These are phyloP conservation scores for Lolium multiflorum DNA, from an alignment of 176 grass and related monocot species.

Conservation along the genomic window DNA sequence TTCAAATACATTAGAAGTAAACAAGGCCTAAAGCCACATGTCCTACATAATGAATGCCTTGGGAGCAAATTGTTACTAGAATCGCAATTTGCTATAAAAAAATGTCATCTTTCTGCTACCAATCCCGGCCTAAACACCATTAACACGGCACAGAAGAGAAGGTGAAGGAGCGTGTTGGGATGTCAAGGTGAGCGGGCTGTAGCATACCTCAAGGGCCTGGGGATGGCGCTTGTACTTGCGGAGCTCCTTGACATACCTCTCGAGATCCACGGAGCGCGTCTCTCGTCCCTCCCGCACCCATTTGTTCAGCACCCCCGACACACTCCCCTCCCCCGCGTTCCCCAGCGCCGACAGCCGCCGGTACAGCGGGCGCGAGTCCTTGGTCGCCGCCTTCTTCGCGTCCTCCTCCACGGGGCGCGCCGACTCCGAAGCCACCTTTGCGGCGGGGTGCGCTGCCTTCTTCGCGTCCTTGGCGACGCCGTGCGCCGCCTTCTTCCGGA, in stretches of 20 bases:
- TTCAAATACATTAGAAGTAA: no score
- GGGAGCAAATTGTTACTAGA: background rate
- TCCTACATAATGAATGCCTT: no score
- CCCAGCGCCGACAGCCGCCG: slow-evolving; percentile 67
- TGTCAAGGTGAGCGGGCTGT: background rate
- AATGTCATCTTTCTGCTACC: background rate
- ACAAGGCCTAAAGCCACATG: no score
- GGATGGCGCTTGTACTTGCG: slow-evolving; percentile 66
- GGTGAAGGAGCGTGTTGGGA: background rate
- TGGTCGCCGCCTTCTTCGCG: background rate
- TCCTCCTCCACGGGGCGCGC: background rate
- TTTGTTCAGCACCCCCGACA: slow-evolving; percentile 59
- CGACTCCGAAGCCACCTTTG: background rate
- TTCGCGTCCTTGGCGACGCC: slow-evolving; percentile 1
- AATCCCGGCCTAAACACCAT: background rate
- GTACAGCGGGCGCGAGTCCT: slow-evolving; percentile 45
- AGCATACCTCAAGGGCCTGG: slow-evolving; percentile 72
- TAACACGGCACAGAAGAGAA: background rate
- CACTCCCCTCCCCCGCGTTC: slow-evolving; percentile 51
- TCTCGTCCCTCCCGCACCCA: slow-evolving; percentile 60
- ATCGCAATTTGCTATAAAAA: background rate
- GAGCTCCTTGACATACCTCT: slow-evolving; percentile 64
- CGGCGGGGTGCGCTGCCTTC: background rate
- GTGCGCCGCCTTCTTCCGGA: slow-evolving; percentile 9
- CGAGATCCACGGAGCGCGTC: slow-evolving; percentile 39